Evolutionary conservation across 805 yeast genomes (phyloP).

Genomic region (Teunomyces barrocoloradensis): DNA sequence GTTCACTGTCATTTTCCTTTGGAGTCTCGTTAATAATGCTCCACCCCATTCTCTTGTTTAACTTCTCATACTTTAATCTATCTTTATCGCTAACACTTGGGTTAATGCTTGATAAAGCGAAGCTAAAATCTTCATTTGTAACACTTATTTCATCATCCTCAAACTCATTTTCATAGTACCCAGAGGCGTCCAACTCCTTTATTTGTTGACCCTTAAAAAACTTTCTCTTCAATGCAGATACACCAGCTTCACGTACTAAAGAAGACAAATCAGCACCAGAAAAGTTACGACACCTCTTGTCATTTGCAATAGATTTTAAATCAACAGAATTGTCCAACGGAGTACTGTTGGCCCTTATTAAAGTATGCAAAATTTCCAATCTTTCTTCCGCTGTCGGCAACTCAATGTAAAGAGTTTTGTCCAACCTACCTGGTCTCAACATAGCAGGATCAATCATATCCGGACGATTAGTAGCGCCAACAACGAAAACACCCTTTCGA

Average conservation of each 20-base stretch:
- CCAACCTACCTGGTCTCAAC: slow-evolving; percentile 95
- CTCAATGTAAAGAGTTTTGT: slow-evolving; percentile 88
- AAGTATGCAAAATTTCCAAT: slow-evolving; percentile 75
- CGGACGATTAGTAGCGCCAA: slow-evolving; percentile 96
- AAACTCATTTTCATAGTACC: slow-evolving; percentile 30
- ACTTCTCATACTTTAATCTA: slow-evolving; percentile 68
- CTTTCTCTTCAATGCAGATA: slow-evolving; percentile 73
- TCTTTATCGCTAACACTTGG: slow-evolving; percentile 92
- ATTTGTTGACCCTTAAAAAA: slow-evolving; percentile 50
- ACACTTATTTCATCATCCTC: slow-evolving; percentile 50
- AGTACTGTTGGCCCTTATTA: slow-evolving; percentile 67
- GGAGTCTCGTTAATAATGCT: slow-evolving; percentile 40
- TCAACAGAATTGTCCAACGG: slow-evolving; percentile 69
- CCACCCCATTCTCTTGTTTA: slow-evolving; percentile 78
- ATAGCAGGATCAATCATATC: slow-evolving; percentile 98
- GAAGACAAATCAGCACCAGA: slow-evolving; percentile 97
- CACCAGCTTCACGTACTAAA: slow-evolving; percentile 91
- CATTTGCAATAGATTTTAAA: slow-evolving; percentile 59
- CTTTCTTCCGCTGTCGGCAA: slow-evolving; percentile 79
- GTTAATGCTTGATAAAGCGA: slow-evolving; percentile 70
- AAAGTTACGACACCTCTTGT: slow-evolving; percentile 80
- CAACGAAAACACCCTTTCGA: slow-evolving; percentile 86
- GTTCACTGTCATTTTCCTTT: slow-evolving; percentile 7
- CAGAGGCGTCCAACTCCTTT: slow-evolving; percentile 38
- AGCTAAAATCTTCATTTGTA: slow-evolving; percentile 60